Base-by-base conservation (phyloP, 768 basidiomycete genomes). In the Tylopilus balloui region DNA sequence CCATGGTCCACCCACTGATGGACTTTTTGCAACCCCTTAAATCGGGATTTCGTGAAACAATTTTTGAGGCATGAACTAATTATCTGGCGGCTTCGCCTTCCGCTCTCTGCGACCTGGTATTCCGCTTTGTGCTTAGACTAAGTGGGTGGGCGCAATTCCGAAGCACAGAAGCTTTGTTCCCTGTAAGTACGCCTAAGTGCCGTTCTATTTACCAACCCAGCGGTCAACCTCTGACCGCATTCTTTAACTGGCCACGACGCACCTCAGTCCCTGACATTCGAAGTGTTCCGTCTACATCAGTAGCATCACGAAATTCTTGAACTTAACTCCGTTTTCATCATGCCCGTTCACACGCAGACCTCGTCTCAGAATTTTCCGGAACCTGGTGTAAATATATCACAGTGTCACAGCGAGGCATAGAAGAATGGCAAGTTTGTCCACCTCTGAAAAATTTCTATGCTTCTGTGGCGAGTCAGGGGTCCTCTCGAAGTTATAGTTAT, bases 391-490 rank as follows among this genome's bases (percentile, higher is more conserved):
- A 53, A 65, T 54, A 53, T 51, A 55, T 49, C 51, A 48, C 34
- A 8, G 41, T 62, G 41, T 56, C 51, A 50, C 48, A 52, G 42
- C 41, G 40, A 54, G 50, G 52, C 39, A 55, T 34, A 45, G 54
- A 61, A 64, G 56, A 21, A 45, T 13, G 45, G 42, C 55, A 32
- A 60, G 45, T 53, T 52, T 31, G 48, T 52, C 48, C 40, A 53
- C 42, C 58, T 63, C 61, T 53, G 47, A 49, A 50, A 61, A 47
- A 48, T 57, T 54, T 42, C 52, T 37, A 42, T 47, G 53, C 52
- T 66, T 64, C 64, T 66, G 54, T 66, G 54, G 59, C 59, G 52
- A 45, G 54, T 52, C 51, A 53, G 52, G 51, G 55, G 51, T 25
- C 40, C 29, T 41, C 39, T 53, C 38, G 59, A 64, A 53, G 54